Evolutionary conservation across 2,329 filamentous ascomycete genomes (phyloP), one percentile per base, ranked within the genome.

Genomic region (Bipolaris oryzae): DNA sequence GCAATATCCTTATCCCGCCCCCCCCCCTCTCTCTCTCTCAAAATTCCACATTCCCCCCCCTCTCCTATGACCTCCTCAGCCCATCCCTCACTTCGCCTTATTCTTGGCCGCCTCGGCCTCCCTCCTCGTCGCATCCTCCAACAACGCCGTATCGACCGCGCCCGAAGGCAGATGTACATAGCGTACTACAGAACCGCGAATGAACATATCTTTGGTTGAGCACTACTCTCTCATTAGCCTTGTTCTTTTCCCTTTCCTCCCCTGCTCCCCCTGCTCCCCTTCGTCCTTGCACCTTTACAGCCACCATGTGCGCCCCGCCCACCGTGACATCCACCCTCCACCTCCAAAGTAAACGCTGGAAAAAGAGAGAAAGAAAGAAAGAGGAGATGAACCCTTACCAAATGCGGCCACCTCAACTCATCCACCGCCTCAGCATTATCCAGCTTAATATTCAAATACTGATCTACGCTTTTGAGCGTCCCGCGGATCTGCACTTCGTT

Each of bases 381-480:
- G 2, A 6, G 23, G 5, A 6, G 7, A 44, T 15, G 13, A 9
- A 38, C 15, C 65, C 70, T 13, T 66, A 94, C 91, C 77, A 99
- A 79, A 78, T 99, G 95, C 48, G 95, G 95, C 76, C 97, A 98
- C 78, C 93, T 92, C 73, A 95, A 81, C 80, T 98, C 92, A 66
- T 99, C 93, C 23, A 96, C 85, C 31, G 98, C 94, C 62, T 88
- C 85, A 60, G 98, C 96, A 73, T 97, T 92, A 74, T 99, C 95
- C 48, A 99, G 87, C 83, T 98, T 98, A 81, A 99, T 97, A 81
- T 99, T 99, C 74, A 99, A 87, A 80, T 96, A 99, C 81, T 98
- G 95, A 77, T 99, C 95, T 66, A 99, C 94, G 74, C 91, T 96
- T 83, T 98, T 99, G 66, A 99, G 84, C 34, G 89, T 96, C 66